phyloP scores from a whole-genome alignment of 1,284 basidiomycete species.

The Meripilus lineatus region DNA sequence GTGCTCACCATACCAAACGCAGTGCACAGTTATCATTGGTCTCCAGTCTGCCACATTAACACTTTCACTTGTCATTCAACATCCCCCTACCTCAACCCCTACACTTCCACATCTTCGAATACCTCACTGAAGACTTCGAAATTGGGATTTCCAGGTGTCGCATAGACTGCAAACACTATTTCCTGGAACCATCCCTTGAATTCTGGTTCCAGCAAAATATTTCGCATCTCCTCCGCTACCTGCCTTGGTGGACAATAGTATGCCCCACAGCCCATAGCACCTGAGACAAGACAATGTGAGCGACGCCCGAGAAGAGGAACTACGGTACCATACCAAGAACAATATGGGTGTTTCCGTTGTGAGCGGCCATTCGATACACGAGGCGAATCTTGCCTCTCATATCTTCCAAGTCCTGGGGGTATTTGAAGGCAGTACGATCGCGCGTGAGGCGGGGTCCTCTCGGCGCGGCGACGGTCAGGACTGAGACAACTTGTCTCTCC shows the following conservation, averaged over 20 bases:
- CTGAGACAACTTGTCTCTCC: constrained; percentile 34
- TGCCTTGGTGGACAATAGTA: constrained; percentile 37
- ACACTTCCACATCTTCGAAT: constrained; percentile 24
- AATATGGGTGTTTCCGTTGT: constrained; percentile 31
- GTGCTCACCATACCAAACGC: too few relatives aligned
- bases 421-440: constrained; percentile 24
- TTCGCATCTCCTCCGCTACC: constrained; percentile 40
- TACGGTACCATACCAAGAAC: constrained; percentile 32
- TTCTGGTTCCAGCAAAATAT: constrained; percentile 36
- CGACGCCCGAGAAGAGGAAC: background rate
- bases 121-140: constrained; percentile 30
- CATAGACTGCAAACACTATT: constrained; percentile 40
- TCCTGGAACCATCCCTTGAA: constrained; percentile 39
- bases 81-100: too few relatives aligned
- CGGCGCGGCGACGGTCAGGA: constrained; percentile 42
- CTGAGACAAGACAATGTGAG: constrained; percentile 18
- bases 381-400: constrained; percentile 38
- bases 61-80: too few relatives aligned
- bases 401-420: constrained; percentile 28
- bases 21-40: too few relatives aligned
- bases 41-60: too few relatives aligned
- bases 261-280: constrained; percentile 43
- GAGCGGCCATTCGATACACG: constrained; percentile 39
- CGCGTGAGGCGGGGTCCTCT: constrained; percentile 25
- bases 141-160: constrained; percentile 24